Evolutionary conservation across 371 early-diverging fungal genomes (phyloP).

Genomic region (Cokeromyces recurvatus): DNA sequence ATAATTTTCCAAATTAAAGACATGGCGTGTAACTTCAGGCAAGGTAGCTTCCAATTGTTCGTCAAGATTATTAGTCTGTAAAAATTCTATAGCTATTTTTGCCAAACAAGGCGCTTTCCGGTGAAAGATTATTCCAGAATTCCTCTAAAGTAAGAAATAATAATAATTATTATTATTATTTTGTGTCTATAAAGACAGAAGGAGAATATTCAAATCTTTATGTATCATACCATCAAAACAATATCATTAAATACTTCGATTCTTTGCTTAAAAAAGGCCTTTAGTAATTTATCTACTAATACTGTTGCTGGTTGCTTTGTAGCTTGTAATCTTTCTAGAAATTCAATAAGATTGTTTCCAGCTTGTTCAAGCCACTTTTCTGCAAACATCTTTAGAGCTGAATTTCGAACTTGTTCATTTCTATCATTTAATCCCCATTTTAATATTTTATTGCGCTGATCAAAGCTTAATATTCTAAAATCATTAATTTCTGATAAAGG

Average conservation of each 20-base stretch:
- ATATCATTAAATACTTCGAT: conserved; percentile 62
- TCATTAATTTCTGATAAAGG: conserved; percentile 64
- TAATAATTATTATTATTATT: too few species aligned
- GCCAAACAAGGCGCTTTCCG: conserved; percentile 77
- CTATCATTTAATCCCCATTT: conserved; percentile 75
- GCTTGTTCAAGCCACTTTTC: conserved; percentile 76
- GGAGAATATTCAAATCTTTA: background rate
- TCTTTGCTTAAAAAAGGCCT: conserved; percentile 61
- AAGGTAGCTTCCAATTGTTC: conserved; percentile 64
- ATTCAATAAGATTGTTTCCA: conserved; percentile 71
- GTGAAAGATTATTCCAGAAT: conserved; percentile 75
- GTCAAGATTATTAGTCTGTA: conserved; percentile 45
- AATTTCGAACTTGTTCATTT: conserved; percentile 68
- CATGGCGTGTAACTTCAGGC: conserved; percentile 72
- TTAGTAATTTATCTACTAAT: conserved; percentile 64
- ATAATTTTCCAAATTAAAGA: conserved; percentile 65
- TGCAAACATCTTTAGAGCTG: conserved; percentile 69
- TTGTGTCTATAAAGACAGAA: background rate
- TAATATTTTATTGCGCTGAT: conserved; percentile 66
- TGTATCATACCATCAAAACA: conserved; percentile 45
- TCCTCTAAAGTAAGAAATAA: conserved; percentile 47
- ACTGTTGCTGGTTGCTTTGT: conserved; percentile 62
- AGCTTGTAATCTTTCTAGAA: conserved; percentile 80
- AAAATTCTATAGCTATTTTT: conserved; percentile 55
- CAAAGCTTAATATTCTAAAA: conserved; percentile 63